Percentiles rank a stretch among this genome's conserved stretches.
Conservation (phyloP, 2,329 filamentous ascomycete species). For the Hymenotorrendiella dingleyae region DNA sequence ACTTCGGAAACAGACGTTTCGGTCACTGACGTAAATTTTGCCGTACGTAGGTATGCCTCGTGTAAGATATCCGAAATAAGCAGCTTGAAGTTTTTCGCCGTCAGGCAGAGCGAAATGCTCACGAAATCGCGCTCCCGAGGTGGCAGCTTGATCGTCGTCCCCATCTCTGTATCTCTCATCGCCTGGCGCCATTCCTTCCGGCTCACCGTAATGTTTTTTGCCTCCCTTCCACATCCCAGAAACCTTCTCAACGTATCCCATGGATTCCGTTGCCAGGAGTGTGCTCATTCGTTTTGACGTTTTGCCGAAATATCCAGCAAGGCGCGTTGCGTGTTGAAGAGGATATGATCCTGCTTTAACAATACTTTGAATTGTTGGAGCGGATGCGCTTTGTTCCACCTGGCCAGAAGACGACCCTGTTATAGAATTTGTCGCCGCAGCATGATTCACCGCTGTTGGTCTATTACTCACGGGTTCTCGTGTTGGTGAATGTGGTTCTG, state of each 20-base stretch:
- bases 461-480: slow-evolving; percentile 10
- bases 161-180: slow-evolving; percentile 48
- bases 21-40: slow-evolving; percentile 90
- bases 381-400: slow-evolving; percentile 35
- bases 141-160: slow-evolving; percentile 58
- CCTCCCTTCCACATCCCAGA: slow-evolving; percentile 96
- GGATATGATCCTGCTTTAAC: slow-evolving; percentile 65
- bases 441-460: slow-evolving; percentile 9
- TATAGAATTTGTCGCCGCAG: slow-evolving; percentile 22
- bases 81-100: slow-evolving; percentile 76
- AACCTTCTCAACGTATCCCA: slow-evolving; percentile 94
- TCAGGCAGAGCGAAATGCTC: slow-evolving; percentile 85
- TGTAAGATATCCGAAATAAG: slow-evolving; percentile 89
- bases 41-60: slow-evolving; percentile 88
- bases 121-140: slow-evolving; percentile 75
- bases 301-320: slow-evolving; percentile 76
- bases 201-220: slow-evolving; percentile 76
- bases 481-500: slow-evolving; percentile 20
- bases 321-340: slow-evolving; percentile 72
- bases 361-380: slow-evolving; percentile 51
- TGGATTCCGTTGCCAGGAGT: slow-evolving; percentile 80
- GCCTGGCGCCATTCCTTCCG: slow-evolving; percentile 44
- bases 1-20: slow-evolving; percentile 88
- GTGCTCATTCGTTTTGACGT: slow-evolving; percentile 77
- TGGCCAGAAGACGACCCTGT: slow-evolving; percentile 16